Evolutionary conservation across 2,329 filamentous ascomycete genomes (phyloP), one percentile per base, ranked within the genome.

Genomic region (Monascus ruber): DNA sequence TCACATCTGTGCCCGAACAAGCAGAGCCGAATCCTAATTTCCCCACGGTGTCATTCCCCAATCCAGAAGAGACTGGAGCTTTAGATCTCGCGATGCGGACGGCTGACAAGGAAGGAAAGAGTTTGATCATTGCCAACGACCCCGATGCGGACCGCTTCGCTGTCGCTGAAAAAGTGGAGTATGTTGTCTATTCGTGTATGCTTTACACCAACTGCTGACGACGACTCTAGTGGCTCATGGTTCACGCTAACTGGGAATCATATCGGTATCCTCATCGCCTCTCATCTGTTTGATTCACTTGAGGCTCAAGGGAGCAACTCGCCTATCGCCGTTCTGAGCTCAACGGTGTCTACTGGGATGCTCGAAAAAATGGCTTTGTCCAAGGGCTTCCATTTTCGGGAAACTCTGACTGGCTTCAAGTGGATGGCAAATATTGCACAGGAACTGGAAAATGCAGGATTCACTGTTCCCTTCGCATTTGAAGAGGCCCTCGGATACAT

Each of bases 401-500:
- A 81, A 49, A 79, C 77, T 0, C 58, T 81, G 26, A 81, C 77
- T 0, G 77, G 77, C 1, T 81, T 81, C 62, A 81, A 81, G 54
- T 81, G 77, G 77, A 70, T 81, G 45, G 77, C 76, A 2, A 80
- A 79, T 45, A 65, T 72, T 34, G 73, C 75, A 1, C 67, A 70
- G 11, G 60, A 70, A n/a, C 64, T 79, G 2, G 62, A 69, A 40
- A 49, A 54, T 2, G 50, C 62, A 39, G 73, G 71, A 24, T 73
- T 72, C 47, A 60, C 68, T 24, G 68, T 73, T 1, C 61, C 68
- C 0, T 80, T 72, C 49, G 76, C 76, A 1, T 81, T 76, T 47
- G 77, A 81, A 56, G 77, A 81, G 58, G 77, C 77, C 5, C 69
- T 81, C 24, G 77, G 77, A 1, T 81, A 79, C 55, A 81, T 81